Percentiles rank a stretch among this genome's conserved stretches.
phyloP scores from a whole-genome alignment of 1,139 yeast genomes.

The Sporopachydermia cereana region DNA sequence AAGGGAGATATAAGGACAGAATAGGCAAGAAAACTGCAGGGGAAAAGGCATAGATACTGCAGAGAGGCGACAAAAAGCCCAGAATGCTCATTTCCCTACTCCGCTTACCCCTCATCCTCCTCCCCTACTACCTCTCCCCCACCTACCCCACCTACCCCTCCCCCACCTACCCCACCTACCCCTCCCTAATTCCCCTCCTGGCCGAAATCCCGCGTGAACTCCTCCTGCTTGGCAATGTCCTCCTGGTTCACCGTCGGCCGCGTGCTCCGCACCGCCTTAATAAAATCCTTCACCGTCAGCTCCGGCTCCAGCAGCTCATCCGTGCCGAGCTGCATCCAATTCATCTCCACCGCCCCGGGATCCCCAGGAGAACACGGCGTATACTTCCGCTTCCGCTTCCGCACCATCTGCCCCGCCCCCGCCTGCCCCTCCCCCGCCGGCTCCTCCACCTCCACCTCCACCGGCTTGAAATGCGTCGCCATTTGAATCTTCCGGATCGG shows the following conservation, averaged over 20 bases:
- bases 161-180: neutral
- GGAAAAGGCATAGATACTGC: no score
- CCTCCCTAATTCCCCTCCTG: conserved; percentile 82
- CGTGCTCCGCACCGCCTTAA: conserved; percentile 82
- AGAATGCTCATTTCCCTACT: no score
- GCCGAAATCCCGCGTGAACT: conserved; percentile 90
- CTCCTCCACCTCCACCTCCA: conserved; percentile 24
- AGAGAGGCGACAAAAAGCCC: no score
- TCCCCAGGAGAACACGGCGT: conserved; percentile 99
- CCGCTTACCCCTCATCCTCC: neutral
- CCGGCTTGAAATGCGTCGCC: conserved; percentile 86
- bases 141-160: neutral
- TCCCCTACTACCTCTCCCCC: neutral
- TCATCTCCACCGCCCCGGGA: conserved; percentile 71
- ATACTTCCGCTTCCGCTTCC: conserved; percentile 38
- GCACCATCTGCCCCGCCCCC: no score
- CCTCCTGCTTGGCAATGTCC: conserved; percentile 73
- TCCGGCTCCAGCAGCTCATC: conserved; percentile 87
- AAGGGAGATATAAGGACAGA: no score
- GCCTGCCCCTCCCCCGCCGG: conserved; percentile 24
- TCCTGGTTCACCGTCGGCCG: conserved; percentile 88
- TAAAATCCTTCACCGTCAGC: conserved; percentile 80
- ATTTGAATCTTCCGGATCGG: conserved; percentile 94
- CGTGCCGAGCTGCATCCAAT: conserved; percentile 85
- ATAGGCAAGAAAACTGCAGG: no score